Percentiles rank a stretch among this genome's conserved stretches.
phyloP scores from a whole-genome alignment of 192 early-diverging fungal genomes.

The Coemansia aciculifera region DNA sequence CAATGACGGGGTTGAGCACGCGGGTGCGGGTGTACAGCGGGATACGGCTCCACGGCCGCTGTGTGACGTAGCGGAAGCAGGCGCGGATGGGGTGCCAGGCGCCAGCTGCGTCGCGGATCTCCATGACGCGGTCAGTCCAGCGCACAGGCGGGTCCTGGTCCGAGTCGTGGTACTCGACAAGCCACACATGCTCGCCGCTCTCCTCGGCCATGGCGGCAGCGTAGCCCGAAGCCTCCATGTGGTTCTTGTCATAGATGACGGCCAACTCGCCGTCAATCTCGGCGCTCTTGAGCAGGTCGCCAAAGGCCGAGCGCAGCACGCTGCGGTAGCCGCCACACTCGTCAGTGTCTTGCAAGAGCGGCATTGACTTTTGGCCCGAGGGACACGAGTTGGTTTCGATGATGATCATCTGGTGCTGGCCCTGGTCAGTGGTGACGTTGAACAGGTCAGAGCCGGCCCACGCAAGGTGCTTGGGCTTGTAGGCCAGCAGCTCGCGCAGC shows the following conservation, averaged over 20 bases:
- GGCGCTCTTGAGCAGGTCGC: constrained; percentile 59
- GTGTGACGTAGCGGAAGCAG: constrained; percentile 88
- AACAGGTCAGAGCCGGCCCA: constrained; percentile 91
- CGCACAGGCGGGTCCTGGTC: constrained; percentile 76
- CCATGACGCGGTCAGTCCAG: constrained; percentile 74
- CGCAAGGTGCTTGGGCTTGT: constrained; percentile 75
- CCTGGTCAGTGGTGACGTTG: constrained; percentile 79
- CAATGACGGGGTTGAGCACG: constrained; percentile 79
- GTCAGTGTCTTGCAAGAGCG: constrained; percentile 71
- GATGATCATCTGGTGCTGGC: constrained; percentile 89
- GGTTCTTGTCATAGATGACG: constrained; percentile 84
- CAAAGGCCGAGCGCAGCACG: constrained; percentile 79
- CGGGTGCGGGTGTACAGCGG: constrained; percentile 74
- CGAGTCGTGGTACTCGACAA: constrained; percentile 71
- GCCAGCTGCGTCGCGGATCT: constrained; percentile 63
- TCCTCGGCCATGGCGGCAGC: constrained; percentile 77
- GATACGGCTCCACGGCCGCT: constrained; percentile 86
- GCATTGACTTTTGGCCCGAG: constrained; percentile 90
- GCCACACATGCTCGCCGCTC: constrained; percentile 73
- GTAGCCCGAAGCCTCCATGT: constrained; percentile 85
- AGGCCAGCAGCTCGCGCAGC: constrained; percentile 63
- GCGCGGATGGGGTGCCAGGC: constrained; percentile 81
- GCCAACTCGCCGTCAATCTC: constrained; percentile 78
- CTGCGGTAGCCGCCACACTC: constrained; percentile 77
- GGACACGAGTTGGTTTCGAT: constrained; percentile 92